Evolutionary conservation across 2,329 filamentous ascomycete genomes (phyloP).

Genomic region (Penicillium rolfsii): DNA sequence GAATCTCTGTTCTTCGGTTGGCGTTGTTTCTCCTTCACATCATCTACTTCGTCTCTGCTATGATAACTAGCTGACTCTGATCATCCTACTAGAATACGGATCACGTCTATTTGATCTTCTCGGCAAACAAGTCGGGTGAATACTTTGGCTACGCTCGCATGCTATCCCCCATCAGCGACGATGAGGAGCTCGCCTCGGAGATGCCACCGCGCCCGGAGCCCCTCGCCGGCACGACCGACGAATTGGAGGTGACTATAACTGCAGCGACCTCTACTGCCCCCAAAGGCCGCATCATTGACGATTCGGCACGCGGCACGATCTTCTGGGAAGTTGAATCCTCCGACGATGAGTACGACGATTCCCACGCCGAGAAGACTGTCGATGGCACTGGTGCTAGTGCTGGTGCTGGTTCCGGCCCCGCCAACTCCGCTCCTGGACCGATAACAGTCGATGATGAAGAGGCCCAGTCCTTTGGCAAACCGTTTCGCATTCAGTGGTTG

Average conservation of each 20-base stretch:
- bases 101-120: constrained; percentile 90
- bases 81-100: constrained; percentile 65
- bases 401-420: background rate
- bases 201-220: constrained; percentile 68
- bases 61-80: background rate
- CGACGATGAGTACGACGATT: constrained; percentile 42
- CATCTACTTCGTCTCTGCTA: background rate
- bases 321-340: constrained; percentile 87
- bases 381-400: constrained; percentile 33
- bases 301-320: constrained; percentile 89
- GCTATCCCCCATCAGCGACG: constrained; percentile 79
- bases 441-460: constrained; percentile 47
- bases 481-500: constrained; percentile 88
- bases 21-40: background rate
- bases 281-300: constrained; percentile 85
- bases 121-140: constrained; percentile 95
- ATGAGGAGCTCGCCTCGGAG: constrained; percentile 69
- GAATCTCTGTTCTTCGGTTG: background rate
- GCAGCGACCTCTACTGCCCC: constrained; percentile 77
- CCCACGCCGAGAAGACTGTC: constrained; percentile 45
- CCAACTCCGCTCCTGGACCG: constrained; percentile 23
- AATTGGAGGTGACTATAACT: constrained; percentile 79
- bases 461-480: constrained; percentile 80
- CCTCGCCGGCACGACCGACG: constrained; percentile 60
- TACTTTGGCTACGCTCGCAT: constrained; percentile 96